Conservation (phyloP, 306 rosid genomes). For the Pterocarpus santalinus region DNA sequence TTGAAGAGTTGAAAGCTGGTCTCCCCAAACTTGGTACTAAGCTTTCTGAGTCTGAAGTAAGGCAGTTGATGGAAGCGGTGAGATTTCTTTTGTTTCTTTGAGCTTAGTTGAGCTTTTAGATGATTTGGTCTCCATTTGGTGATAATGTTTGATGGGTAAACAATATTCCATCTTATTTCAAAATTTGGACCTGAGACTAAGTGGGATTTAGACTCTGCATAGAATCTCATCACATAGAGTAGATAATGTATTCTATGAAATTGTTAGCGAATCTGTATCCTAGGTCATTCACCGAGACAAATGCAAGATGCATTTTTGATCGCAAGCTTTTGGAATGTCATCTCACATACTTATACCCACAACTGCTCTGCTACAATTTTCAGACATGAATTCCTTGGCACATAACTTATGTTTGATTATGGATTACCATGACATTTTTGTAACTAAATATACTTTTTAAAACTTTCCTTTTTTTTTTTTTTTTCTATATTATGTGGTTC, state of each 20-base stretch:
- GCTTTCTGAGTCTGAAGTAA: slow-evolving; percentile 96
- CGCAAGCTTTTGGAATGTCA: background rate
- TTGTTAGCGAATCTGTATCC: background rate
- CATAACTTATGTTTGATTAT: background rate
- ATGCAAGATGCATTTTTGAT: slow-evolving; percentile 21
- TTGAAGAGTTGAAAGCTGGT: slow-evolving; percentile 95
- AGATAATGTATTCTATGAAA: background rate
- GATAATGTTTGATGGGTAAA: slow-evolving; percentile 27
- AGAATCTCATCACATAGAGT: background rate
- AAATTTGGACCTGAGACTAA: slow-evolving; percentile 22
- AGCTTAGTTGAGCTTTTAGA: slow-evolving; percentile 9
- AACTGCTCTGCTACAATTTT: background rate
- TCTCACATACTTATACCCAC: slow-evolving; percentile 14
- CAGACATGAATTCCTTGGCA: background rate
- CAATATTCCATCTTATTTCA: slow-evolving; percentile 1
- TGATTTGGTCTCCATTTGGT: slow-evolving; percentile 12
- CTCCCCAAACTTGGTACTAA: slow-evolving; percentile 91
- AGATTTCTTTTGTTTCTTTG: slow-evolving; percentile 43
- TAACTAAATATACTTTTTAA: too few relatives aligned
- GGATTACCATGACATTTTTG: background rate
- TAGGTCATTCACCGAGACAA: background rate
- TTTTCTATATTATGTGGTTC: background rate
- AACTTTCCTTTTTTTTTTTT: too few relatives aligned
- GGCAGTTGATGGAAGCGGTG: slow-evolving; percentile 98
- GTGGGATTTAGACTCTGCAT: background rate